Evolutionary conservation across 257 asterid species (phyloP).

Genomic region (Fraxinus americana): DNA sequence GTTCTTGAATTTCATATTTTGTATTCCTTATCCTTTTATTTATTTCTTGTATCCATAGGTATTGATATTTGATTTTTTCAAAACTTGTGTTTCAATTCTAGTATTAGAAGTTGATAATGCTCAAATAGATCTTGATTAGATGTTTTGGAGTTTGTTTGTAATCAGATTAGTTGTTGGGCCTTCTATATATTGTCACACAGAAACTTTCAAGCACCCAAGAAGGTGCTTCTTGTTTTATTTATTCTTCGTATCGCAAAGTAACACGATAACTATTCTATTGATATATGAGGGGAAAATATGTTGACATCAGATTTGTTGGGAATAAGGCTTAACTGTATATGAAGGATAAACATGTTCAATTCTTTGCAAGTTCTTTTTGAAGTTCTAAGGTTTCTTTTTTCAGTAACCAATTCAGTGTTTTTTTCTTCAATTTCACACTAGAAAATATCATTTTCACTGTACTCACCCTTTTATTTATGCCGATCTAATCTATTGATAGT

Average conservation of each 20-base stretch:
- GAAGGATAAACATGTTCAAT: not conserved
- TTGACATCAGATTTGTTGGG: not conserved
- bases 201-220: not conserved
- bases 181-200: not conserved
- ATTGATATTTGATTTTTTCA: not conserved
- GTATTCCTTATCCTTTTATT: not conserved
- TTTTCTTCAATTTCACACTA: not conserved
- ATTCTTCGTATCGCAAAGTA: not conserved
- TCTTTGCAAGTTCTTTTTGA: not conserved
- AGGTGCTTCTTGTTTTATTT: not conserved
- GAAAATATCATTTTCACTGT: conserved; percentile 8
- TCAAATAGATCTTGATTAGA: not conserved
- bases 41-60: not conserved
- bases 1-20: not conserved
- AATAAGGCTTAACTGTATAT: not conserved
- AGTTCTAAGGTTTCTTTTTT: not conserved
- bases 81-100: not conserved
- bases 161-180: not conserved
- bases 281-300: not conserved
- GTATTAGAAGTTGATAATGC: not conserved
- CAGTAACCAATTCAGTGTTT: not conserved
- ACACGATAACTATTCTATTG: not conserved
- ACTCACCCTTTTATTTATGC: not conserved
- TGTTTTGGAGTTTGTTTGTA: not conserved
- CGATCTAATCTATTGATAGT: conserved; percentile 39